Evolutionary conservation across 495 filamentous ascomycete genomes (phyloP).

Genomic region (Talaromyces stipitatus): DNA sequence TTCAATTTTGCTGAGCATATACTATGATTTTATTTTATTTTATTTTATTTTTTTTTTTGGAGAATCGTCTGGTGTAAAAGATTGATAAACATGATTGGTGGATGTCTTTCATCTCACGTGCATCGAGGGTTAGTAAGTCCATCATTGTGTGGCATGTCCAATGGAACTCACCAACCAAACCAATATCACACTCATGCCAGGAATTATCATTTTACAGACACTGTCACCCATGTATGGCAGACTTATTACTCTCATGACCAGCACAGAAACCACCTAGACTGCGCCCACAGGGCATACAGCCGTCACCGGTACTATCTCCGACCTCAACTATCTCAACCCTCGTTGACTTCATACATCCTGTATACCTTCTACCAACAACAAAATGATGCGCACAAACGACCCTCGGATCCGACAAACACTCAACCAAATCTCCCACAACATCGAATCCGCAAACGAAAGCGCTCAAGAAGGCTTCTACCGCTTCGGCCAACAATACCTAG

Average conservation of each 20-base stretch:
- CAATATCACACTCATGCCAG: not conserved
- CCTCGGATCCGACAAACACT: constrained; percentile 89
- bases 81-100: not conserved
- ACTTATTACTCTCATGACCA: not conserved
- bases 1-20: too few species aligned
- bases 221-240: not conserved
- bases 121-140: not conserved
- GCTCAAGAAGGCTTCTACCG: constrained; percentile 84
- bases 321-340: not conserved
- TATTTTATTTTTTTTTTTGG: not conserved
- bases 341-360: too few species aligned
- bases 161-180: not conserved
- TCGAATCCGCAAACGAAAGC: constrained; percentile 86
- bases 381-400: constrained; percentile 65
- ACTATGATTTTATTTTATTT: not conserved
- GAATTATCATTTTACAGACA: not conserved
- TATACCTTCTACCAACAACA: too few species aligned
- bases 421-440: constrained; percentile 86
- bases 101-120: not conserved
- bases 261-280: not conserved
- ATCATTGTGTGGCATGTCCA: not conserved
- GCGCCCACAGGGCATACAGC: not conserved
- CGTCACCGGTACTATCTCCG: too few species aligned
- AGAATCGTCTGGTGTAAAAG: too few species aligned
- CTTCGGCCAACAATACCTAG: constrained; percentile 77